phyloP scores from a whole-genome alignment of 345 rosid genomes.

The Citrus australasica region DNA sequence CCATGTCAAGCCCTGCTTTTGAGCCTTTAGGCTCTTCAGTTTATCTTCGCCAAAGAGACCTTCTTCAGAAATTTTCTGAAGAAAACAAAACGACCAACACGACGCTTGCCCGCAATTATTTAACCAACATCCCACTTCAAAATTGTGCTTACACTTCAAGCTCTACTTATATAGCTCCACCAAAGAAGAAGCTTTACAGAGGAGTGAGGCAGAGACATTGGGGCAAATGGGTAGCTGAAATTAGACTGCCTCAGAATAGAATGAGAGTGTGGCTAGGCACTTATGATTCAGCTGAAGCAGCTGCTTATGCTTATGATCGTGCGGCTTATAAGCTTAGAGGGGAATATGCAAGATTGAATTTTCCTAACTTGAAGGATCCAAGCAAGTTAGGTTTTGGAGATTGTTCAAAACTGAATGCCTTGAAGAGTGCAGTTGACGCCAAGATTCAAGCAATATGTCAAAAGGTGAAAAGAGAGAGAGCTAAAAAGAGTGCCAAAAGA shows the following conservation, averaged over 20 bases:
- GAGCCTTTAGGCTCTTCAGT: constrained; percentile 78
- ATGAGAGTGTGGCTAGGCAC: constrained; percentile 96
- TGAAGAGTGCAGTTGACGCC: constrained; percentile 70
- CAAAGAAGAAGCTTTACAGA: constrained; percentile 81
- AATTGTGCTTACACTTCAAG: constrained; percentile 19
- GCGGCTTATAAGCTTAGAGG: constrained; percentile 98
- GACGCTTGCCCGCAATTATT: not conserved
- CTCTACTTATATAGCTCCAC: constrained; percentile 22
- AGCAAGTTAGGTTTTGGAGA: constrained; percentile 60
- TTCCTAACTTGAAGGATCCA: constrained; percentile 73
- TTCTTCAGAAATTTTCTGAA: constrained; percentile 53
- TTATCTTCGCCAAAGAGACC: constrained; percentile 84
- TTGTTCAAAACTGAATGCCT: constrained; percentile 44
- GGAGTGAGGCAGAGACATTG: constrained; percentile 99
- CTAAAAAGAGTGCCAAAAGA: constrained; percentile 45
- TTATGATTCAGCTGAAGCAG: constrained; percentile 86
- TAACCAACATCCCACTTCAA: constrained; percentile 20
- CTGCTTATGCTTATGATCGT: constrained; percentile 94
- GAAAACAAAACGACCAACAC: constrained; percentile 37
- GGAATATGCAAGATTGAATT: constrained; percentile 86
- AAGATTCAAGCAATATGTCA: constrained; percentile 90
- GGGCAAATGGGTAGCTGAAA: constrained; percentile 99
- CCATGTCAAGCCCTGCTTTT: constrained; percentile 17
- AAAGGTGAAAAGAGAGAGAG: constrained; percentile 62
- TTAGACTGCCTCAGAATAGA: constrained; percentile 92